Percentiles rank a stretch among this genome's conserved stretches.
phyloP scores from a whole-genome alignment of 176 grass and related monocot genomes.

The Ananas comosus region DNA sequence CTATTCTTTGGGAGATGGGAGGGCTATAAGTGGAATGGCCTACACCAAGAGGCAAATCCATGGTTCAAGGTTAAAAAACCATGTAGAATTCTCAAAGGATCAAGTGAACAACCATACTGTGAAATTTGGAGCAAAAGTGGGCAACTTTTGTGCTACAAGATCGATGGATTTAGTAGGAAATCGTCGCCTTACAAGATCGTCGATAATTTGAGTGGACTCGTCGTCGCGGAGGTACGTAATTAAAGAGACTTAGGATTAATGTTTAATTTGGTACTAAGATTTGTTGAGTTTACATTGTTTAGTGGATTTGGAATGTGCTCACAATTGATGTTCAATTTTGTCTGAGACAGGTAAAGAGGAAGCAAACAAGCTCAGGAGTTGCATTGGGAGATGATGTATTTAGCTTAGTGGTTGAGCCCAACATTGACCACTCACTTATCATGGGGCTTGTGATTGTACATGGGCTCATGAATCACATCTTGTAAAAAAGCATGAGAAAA shows the following conservation, averaged over 20 bases:
- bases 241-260: not conserved
- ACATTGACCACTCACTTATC: conserved; percentile 6
- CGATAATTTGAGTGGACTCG: not conserved
- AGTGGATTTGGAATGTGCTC: not conserved
- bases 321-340: not conserved
- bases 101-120: not conserved
- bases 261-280: not conserved
- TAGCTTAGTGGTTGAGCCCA: conserved; percentile 7
- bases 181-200: conserved; percentile 9
- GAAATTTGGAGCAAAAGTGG: not conserved
- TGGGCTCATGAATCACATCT: conserved; percentile 11
- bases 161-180: conserved; percentile 3
- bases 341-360: conserved; percentile 9
- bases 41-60: not conserved
- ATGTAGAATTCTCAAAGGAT: not conserved
- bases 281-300: not conserved
- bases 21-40: conserved; percentile 2
- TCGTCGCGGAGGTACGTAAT: conserved; percentile 11
- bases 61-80: conserved; percentile 16
- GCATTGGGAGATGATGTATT: conserved; percentile 16
- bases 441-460: conserved; percentile 13
- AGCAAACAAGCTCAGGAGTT: conserved; percentile 12
- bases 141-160: not conserved
- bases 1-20: conserved; percentile 14
- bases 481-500: conserved; percentile 13